Evolutionary conservation across 768 basidiomycete species (phyloP), one percentile per base, ranked within the genome.

Genomic region (Hygrophorus pudorinus): DNA sequence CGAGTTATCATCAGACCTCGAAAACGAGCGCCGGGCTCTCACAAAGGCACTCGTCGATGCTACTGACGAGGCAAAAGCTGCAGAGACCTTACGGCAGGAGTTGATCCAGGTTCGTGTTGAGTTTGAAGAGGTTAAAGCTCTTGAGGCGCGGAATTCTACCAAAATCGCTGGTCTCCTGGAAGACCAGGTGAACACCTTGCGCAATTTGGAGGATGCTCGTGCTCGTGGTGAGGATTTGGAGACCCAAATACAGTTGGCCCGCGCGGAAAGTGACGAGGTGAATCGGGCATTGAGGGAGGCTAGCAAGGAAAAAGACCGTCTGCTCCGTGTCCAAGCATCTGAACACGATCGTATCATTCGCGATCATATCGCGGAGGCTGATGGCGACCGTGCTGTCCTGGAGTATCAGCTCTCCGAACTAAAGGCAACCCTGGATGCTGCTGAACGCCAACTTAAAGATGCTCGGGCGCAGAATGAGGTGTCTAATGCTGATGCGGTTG

Each of bases 321-420:
- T 89, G 12, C 63, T 90, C 45, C 76, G 72, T 33, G 72, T 70
- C 2, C 87, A 90, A 57, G 82, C 85, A 5, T 77, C 75, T 11
- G 85, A 76, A 53, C 73, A 76, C 49, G 73, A 75, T 31, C 65
- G 71, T 16, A 68, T 72, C 39, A 78, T 96, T 49, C 76, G 89
- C 1, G 91, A 96, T 58, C 86, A 92, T 53, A 82, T 85, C 44
- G 85, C 85, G 2, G 93, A 98, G 60, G 87, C 91, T 11, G 90
- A 96, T 55, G 87, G 91, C 1, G 92, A 97, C 59, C 77, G 90
- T 6, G 91, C 92, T 0, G 89, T 94, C 11, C 68, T 96, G 37
- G 91, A 96, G 62, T 80, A 92, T 40, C 85, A 91, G 59, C 81
- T 85, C 57, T 78, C 75, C 32, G 85, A 87, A 56, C 64, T 87